A percentile compares a stretch with the other conserved stretches of the same genome.
These are phyloP conservation scores for Prunus kanzakura DNA, from an alignment of 306 rosid species.

Conservation along the genomic window DNA sequence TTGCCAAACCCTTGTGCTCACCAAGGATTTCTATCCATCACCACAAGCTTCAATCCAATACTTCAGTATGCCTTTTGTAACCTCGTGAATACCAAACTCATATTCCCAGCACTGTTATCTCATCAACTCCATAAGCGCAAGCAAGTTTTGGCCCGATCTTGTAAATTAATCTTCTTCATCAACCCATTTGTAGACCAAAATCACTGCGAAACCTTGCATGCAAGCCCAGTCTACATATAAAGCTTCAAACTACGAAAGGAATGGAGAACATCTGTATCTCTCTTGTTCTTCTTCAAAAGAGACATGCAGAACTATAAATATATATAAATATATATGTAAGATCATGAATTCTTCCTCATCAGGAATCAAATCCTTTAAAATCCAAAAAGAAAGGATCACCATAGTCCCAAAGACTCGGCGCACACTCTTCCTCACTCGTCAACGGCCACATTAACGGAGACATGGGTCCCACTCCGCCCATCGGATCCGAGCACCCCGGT, in stretches of 20 bases:
- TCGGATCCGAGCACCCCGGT: slow-evolving; percentile 41
- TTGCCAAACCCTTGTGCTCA: neutral
- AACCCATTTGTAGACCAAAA: neutral
- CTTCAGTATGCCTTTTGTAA: too few relatives aligned
- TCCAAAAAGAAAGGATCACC: slow-evolving; percentile 68
- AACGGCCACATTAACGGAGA: slow-evolving; percentile 66
- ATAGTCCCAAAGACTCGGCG: slow-evolving; percentile 70
- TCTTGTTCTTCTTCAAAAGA: neutral
- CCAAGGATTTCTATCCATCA: neutral
- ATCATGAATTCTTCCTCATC: neutral
- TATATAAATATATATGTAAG: neutral
- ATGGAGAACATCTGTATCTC: neutral
- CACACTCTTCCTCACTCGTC: slow-evolving; percentile 47
- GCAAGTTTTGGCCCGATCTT: neutral
- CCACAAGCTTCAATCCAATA: too few relatives aligned
- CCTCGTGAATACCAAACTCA: too few relatives aligned
- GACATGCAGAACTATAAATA: neutral
- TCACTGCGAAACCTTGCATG: slow-evolving; percentile 15
- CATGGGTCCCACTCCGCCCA: slow-evolving; percentile 29
- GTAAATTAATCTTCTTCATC: neutral
- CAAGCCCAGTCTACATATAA: slow-evolving; percentile 7
- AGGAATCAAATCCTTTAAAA: slow-evolving; percentile 33
- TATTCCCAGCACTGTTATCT: too few relatives aligned
- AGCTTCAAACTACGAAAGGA: neutral
- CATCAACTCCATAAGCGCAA: too few relatives aligned